phyloP scores from a whole-genome alignment of 2,329 filamentous ascomycete genomes.

The Remersonia thermophila region DNA sequence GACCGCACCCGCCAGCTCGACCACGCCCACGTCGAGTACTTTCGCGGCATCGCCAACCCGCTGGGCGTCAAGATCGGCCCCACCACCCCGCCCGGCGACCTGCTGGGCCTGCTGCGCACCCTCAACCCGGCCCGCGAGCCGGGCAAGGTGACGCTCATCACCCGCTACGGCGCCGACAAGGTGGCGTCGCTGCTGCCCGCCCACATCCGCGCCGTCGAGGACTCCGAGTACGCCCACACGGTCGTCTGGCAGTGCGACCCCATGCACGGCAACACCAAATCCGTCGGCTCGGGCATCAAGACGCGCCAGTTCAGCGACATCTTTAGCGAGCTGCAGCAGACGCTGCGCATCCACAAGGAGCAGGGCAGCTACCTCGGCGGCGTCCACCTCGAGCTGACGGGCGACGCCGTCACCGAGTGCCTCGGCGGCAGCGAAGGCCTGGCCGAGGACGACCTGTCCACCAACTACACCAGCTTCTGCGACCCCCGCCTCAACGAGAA shows the following conservation, averaged over 20 bases:
- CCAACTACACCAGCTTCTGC: slow-evolving; percentile 93
- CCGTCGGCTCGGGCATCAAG: slow-evolving; percentile 66
- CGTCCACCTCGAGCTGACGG: slow-evolving; percentile 88
- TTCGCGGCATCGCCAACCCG: slow-evolving; percentile 89
- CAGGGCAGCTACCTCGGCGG: slow-evolving; percentile 81
- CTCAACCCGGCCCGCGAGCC: slow-evolving; percentile 74
- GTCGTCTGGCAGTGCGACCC: slow-evolving; percentile 98
- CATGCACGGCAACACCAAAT: slow-evolving; percentile 78
- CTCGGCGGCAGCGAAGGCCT: slow-evolving; percentile 80
- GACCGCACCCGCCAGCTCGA: slow-evolving; percentile 90
- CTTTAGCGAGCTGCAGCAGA: slow-evolving; percentile 72
- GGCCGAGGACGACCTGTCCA: slow-evolving; percentile 73
- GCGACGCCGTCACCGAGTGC: slow-evolving; percentile 93
- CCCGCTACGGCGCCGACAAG: slow-evolving; percentile 74
- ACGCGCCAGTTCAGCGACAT: slow-evolving; percentile 87
- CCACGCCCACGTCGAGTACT: slow-evolving; percentile 92
- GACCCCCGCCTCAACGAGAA: slow-evolving; percentile 95
- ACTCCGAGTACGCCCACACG: slow-evolving; percentile 50
- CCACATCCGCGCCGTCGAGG: slow-evolving; percentile 82
- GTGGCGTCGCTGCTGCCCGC: slow-evolving; percentile 63
- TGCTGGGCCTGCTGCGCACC: slow-evolving; percentile 66
- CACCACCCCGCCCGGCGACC: slow-evolving; percentile 62
- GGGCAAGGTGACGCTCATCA: slow-evolving; percentile 93
- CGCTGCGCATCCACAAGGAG: slow-evolving; percentile 72
- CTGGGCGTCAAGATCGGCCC: slow-evolving; percentile 95